Percentiles rank a stretch among this genome's conserved stretches.
These are phyloP conservation scores for Kurtzmaniella quercitrusa DNA, from an alignment of 1,139 yeast species.

Conservation along the genomic window DNA sequence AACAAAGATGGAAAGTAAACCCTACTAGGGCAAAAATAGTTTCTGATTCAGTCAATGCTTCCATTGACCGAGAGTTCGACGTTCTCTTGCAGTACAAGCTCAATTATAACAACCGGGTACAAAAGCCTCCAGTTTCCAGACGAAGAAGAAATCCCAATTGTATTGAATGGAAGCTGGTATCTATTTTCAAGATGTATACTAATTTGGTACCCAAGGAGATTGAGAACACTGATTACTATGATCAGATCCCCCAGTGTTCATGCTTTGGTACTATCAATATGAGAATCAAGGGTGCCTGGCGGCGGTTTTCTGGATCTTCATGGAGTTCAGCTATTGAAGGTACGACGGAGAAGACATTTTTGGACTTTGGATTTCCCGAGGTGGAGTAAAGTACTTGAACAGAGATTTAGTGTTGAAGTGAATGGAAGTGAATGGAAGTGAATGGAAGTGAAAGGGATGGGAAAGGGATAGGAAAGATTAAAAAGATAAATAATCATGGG, in stretches of 20 bases:
- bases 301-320: slow-evolving; percentile 9
- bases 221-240: slow-evolving; percentile 22
- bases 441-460: no score
- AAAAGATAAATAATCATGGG: no score
- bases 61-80: slow-evolving; percentile 17
- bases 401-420: background rate
- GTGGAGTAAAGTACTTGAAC: background rate
- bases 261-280: slow-evolving; percentile 40
- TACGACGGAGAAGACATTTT: background rate
- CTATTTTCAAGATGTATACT: slow-evolving; percentile 35
- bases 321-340: background rate
- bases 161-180: slow-evolving; percentile 32
- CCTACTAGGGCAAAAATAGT: slow-evolving; percentile 5
- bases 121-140: slow-evolving; percentile 6
- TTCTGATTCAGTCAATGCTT: slow-evolving; percentile 14
- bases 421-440: no score
- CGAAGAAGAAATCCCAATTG: slow-evolving; percentile 18
- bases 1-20: background rate
- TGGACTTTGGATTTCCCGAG: background rate
- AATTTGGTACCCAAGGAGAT: slow-evolving; percentile 21
- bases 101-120: background rate
- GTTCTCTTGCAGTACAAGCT: slow-evolving; percentile 4
- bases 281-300: slow-evolving; percentile 36
- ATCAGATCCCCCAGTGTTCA: slow-evolving; percentile 23
- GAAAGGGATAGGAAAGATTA: no score